Conservation (phyloP, 2,329 filamentous ascomycete species). For the Fusarium stilboides region DNA sequence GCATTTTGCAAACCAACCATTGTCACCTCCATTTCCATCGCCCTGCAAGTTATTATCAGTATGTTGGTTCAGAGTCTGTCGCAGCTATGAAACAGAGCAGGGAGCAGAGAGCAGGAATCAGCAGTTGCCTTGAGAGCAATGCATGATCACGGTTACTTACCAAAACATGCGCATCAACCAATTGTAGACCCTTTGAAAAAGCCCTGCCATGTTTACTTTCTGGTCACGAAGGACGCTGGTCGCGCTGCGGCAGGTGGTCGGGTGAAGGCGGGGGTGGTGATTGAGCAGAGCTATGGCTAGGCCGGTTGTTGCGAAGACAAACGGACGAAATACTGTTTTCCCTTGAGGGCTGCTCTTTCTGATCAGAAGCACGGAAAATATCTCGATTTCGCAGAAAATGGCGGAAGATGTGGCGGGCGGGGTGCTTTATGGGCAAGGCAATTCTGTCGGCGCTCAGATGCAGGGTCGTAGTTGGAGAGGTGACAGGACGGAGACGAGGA, state of each 20-base stretch:
- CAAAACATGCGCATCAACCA: constrained; percentile 98
- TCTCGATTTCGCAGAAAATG: constrained; percentile 39
- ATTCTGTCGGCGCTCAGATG: constrained; percentile 50
- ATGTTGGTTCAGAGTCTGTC: constrained; percentile 41
- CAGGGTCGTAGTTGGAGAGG: constrained; percentile 39
- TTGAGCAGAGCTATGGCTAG: constrained; percentile 35
- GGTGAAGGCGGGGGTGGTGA: constrained; percentile 48
- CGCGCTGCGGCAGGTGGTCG: constrained; percentile 46
- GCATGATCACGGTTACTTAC: constrained; percentile 67
- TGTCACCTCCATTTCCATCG: constrained; percentile 99
- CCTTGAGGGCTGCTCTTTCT: constrained; percentile 23
- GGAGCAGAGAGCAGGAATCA: constrained; percentile 16
- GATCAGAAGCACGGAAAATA: constrained; percentile 29
- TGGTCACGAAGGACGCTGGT: constrained; percentile 40
- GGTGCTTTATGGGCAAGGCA: constrained; percentile 49
- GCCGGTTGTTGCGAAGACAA: constrained; percentile 29
- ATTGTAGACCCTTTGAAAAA: constrained; percentile 97
- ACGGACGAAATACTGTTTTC: constrained; percentile 20
- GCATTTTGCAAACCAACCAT: constrained; percentile 99
- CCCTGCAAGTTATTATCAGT: constrained; percentile 70
- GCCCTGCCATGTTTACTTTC: constrained; percentile 78
- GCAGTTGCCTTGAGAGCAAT: constrained; percentile 23
- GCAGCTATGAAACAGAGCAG: constrained; percentile 21
- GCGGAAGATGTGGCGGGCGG: constrained; percentile 47
- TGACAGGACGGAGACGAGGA: constrained; percentile 39